Evolutionary conservation across 73 alveolate species (phyloP), one percentile per base, ranked within the genome.

Genomic region (Paramecium tetraurelia): DNA sequence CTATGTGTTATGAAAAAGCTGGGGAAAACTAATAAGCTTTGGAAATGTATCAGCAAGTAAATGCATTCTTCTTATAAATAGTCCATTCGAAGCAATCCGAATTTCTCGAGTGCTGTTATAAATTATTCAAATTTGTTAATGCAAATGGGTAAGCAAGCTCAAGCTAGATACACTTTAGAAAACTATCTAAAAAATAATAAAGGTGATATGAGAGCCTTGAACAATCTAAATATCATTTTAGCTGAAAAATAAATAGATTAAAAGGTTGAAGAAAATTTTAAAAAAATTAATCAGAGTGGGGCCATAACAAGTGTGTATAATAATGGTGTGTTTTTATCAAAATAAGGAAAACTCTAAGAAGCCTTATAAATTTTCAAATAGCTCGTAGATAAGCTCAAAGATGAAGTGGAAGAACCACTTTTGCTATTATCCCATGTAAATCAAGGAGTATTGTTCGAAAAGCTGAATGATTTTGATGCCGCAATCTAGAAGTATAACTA

Each of bases 121-220:
- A 80, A 80, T 46, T 80, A 80, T 80, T 41, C 90, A 21, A 80
- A 80, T 35, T 24, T 80, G 53, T 27, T 80, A 9, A 48, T 48
- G 70, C 16, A 44, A 41, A 40, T 80, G 72, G 90, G 90, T 14
- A 80, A 80, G 18, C 57, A 80, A 48, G 57, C 90, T 10, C 31
- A 80, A 48, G 90, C 90, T 22, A 80, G 57, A 80, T 80, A 80
- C 72, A 80, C 75, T 7, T 35, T 80, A 22, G 90, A 80, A 41
- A 80, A 80, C 75, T 80, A 80, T 80, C 48, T 80, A 21, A 80
- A 80, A 46, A 80, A 80, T 46, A 80, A 80, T 46, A 80, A 80
- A 80, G 90, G 90, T 12, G 90, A 80, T 80, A 80, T 80, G 84
- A 63, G 84, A 63, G 84, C 84, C 20, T 33, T 63, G 46, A 63